A percentile compares a stretch with the other conserved stretches of the same genome.
These are phyloP conservation scores for Cucurbita maxima DNA, from an alignment of 306 rosid species.

Conservation along the genomic window DNA sequence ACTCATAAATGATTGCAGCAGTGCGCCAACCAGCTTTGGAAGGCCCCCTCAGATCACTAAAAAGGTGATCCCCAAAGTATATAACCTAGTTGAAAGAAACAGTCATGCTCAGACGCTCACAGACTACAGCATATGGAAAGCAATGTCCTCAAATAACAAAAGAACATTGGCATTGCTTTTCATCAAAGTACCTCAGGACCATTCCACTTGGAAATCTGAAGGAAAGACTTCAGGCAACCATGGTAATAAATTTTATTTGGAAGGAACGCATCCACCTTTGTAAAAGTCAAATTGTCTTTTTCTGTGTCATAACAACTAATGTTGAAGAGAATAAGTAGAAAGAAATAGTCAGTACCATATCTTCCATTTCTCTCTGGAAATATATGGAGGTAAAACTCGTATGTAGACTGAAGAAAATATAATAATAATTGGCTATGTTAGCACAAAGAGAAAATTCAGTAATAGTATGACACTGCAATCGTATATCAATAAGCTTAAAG, in stretches of 20 bases:
- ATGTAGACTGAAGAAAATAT: background rate
- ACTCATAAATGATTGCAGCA: constrained; percentile 87
- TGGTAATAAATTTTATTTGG: constrained; percentile 69
- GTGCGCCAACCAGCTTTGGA: constrained; percentile 99
- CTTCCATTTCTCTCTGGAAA: constrained; percentile 7
- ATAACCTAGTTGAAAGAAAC: constrained; percentile 45
- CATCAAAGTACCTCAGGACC: constrained; percentile 76
- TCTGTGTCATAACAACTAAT: constrained; percentile 68
- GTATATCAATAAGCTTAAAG: background rate
- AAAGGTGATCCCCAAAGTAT: constrained; percentile 96
- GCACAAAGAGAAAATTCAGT: background rate
- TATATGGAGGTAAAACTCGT: background rate
- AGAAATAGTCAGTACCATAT: background rate
- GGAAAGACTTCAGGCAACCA: constrained; percentile 90
- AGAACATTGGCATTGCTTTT: background rate
- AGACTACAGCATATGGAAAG: constrained; percentile 1
- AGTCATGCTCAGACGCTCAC: background rate
- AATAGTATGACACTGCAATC: background rate
- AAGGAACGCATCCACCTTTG: constrained; percentile 71
- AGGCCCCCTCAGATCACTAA: constrained; percentile 93
- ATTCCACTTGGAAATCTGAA: constrained; percentile 79
- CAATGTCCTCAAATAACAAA: background rate
- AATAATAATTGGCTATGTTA: background rate
- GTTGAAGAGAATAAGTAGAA: constrained; percentile 10
- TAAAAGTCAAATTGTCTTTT: constrained; percentile 73